Percentiles rank a stretch among this genome's conserved stretches.
Evolutionary conservation across 2,329 filamentous ascomycete genomes (phyloP).

Genomic region (Pyrenophora seminiperda): DNA sequence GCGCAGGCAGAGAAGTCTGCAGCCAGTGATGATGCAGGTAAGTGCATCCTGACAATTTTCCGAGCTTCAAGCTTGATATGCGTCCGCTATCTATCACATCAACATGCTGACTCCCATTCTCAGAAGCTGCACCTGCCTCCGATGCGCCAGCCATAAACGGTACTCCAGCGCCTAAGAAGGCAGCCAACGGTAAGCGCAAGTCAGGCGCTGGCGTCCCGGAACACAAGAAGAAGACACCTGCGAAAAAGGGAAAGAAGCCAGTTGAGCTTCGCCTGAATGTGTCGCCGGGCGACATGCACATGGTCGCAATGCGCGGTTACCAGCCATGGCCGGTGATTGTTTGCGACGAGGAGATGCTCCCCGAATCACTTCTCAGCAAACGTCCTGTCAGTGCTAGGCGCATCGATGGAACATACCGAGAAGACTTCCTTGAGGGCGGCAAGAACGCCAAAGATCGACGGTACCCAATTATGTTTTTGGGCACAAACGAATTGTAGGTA

Average conservation of each 20-base stretch:
- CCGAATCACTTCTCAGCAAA: slow-evolving; percentile 72
- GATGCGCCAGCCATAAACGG: slow-evolving; percentile 54
- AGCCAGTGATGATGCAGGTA: slow-evolving; percentile 32
- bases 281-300: slow-evolving; percentile 87
- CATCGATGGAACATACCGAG: slow-evolving; percentile 82
- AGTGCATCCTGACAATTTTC: slow-evolving; percentile 13
- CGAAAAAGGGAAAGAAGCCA: slow-evolving; percentile 84
- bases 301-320: slow-evolving; percentile 92
- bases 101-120: slow-evolving; percentile 22
- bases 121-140: slow-evolving; percentile 46
- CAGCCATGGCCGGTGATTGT: slow-evolving; percentile 94
- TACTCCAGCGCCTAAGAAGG: slow-evolving; percentile 51
- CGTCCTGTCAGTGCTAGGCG: slow-evolving; percentile 84
- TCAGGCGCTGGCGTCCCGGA: slow-evolving; percentile 68
- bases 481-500: slow-evolving; percentile 96
- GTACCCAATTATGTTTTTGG: slow-evolving; percentile 93
- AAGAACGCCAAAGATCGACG: slow-evolving; percentile 84
- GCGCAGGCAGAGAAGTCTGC: slow-evolving; percentile 30
- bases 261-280: slow-evolving; percentile 71
- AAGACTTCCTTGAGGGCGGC: slow-evolving; percentile 84
- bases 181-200: slow-evolving; percentile 64
- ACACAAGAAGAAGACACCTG: slow-evolving; percentile 71
- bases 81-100: not conserved
- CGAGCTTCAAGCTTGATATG: slow-evolving; percentile 1
- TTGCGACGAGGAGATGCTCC: slow-evolving; percentile 93